These are phyloP conservation scores for Kuraishia floccosa DNA, from an alignment of 805 yeast species.

Conservation along the genomic window DNA sequence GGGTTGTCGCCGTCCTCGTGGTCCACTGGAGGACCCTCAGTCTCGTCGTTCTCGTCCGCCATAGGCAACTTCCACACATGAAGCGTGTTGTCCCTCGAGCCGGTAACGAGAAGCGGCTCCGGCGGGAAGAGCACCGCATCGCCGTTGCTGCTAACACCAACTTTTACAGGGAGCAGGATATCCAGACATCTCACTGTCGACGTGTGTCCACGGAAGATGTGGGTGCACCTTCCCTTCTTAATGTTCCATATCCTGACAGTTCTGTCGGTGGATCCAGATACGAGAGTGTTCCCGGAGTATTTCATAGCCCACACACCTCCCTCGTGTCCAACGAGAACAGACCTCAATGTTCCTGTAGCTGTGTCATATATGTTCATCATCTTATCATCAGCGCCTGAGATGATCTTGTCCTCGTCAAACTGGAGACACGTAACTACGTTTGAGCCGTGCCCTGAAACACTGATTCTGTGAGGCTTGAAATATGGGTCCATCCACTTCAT, in stretches of 20 bases:
- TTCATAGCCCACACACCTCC: conserved; percentile 99
- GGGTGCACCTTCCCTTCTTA: conserved; percentile 76
- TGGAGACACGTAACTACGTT: conserved; percentile 93
- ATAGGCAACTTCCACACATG: conserved; percentile 73
- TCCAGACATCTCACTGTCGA: conserved; percentile 91
- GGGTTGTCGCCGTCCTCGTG: conserved; percentile 37
- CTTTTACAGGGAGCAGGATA: conserved; percentile 54
- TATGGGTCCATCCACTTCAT: conserved; percentile 74
- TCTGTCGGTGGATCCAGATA: conserved; percentile 91
- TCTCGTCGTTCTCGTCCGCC: conserved; percentile 18
- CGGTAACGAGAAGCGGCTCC: conserved; percentile 68
- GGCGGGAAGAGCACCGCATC: conserved; percentile 44
- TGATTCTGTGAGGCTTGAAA: conserved; percentile 55
- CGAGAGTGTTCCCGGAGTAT: conserved; percentile 71
- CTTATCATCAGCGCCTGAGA: conserved; percentile 87
- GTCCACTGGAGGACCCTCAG: conserved; percentile 19
- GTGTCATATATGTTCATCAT: conserved; percentile 76
- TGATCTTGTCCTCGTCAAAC: conserved; percentile 81
- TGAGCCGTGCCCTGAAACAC: conserved; percentile 57
- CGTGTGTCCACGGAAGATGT: conserved; percentile 82
- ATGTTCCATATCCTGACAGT: conserved; percentile 93
- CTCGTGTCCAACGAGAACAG: conserved; percentile 73
- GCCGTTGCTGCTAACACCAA: conserved; percentile 53
- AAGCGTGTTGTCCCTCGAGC: conserved; percentile 73
- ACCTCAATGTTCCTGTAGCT: conserved; percentile 50